Percentiles rank a stretch among this genome's conserved stretches.
These are phyloP conservation scores for Begonia loranthoides DNA, from an alignment of 306 rosid species.

Conservation along the genomic window DNA sequence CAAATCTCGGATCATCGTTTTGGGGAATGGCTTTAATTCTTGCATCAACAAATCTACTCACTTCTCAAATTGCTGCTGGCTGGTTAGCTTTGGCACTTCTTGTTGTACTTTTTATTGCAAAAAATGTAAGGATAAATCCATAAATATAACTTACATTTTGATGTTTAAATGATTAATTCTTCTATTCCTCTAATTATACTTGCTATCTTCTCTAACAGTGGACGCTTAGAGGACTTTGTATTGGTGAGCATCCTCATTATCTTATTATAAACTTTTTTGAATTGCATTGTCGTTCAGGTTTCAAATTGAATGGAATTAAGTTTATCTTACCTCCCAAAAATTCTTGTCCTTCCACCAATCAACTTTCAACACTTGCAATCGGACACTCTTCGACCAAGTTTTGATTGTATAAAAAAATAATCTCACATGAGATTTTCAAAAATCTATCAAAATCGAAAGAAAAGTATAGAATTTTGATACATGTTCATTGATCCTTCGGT, in stretches of 20 bases:
- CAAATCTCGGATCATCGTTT: slow-evolving; percentile 94
- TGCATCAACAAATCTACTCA: slow-evolving; percentile 69
- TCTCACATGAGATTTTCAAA: too few species aligned
- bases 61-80: slow-evolving; percentile 91
- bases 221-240: slow-evolving; percentile 94
- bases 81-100: slow-evolving; percentile 63
- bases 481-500: too few species aligned
- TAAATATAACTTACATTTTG: not conserved
- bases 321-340: too few species aligned
- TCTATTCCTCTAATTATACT: slow-evolving; percentile 8
- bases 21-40: slow-evolving; percentile 96
- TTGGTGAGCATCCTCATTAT: slow-evolving; percentile 41
- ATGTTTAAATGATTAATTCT: too few species aligned
- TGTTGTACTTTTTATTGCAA: slow-evolving; percentile 73
- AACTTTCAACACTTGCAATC: too few species aligned
- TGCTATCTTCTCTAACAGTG: slow-evolving; percentile 35
- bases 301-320: too few species aligned
- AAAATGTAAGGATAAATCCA: slow-evolving; percentile 54
- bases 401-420: too few species aligned
- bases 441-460: too few species aligned
- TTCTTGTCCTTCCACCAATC: too few species aligned
- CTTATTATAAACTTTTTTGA: slow-evolving; percentile 7
- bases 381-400: too few species aligned
- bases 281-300: too few species aligned
- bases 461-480: too few species aligned